Base-by-base conservation (phyloP, 768 basidiomycete species). In the Termitomyces sp. region DNA sequence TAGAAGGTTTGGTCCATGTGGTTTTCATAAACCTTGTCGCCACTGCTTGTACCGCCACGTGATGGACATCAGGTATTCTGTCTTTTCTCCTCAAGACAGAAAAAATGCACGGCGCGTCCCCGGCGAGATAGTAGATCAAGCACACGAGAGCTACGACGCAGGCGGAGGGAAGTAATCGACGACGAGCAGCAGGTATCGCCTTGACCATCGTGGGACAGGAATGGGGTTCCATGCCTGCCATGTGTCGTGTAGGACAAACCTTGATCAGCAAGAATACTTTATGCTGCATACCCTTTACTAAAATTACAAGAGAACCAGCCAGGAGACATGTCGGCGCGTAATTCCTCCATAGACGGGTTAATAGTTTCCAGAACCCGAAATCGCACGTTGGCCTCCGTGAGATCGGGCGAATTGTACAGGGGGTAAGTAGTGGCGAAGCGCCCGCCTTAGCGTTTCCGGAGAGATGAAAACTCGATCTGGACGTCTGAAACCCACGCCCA, bases 1-100 rank as follows among this genome's bases (percentile, higher is more conserved):
- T 27, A 40, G 37, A 52, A 52, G 50, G 37, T n/a, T 40, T 4
- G 50, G 37, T n/a, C 51, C 51, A 52, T 52, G 26, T 52, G 51
- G 51, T 14, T 18, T 52, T 10, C 12, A 3, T 51, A 16, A 52
- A 52, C 51, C 51, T 52, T 52, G 51, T 52, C 37, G 51, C 51
- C 51, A 52, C 51, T 40, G 37, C 18, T 52, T 39, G 37, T 20
- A 13, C 37, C 12, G 18, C 48, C 50, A 27, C 51, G 27, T 40
- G 51, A 52, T 30, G 37, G 18, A 26, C 24, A 18, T 24, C 22
- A 37, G 22, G 9, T 33, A 20, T 20, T 27, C 26, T 49, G 34
- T 18, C 49, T 37, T 22, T 36, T 13, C 14, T 24, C 13, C 24
- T 51, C 36, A 36, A 18, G 24, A 39, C 8, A 37, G 22, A 39